Conservation (phyloP, 768 basidiomycete species). For the Leccinum aurantiacum region DNA sequence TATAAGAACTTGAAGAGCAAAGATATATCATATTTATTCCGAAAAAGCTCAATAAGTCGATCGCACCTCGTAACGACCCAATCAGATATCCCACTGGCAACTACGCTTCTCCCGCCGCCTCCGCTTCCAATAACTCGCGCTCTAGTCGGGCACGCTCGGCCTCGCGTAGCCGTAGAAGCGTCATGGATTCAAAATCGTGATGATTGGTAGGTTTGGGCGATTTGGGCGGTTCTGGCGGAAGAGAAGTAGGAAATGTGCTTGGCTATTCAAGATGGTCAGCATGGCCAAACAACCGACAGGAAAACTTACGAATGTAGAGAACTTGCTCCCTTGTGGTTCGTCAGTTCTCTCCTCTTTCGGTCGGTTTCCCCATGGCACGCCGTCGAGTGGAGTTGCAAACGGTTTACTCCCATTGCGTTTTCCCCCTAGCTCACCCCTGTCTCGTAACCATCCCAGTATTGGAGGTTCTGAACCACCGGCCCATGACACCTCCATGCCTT, state of each 20-base stretch:
- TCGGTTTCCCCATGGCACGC: not conserved
- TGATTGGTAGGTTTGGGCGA: conserved; percentile 36
- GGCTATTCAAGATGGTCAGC: conserved; percentile 20
- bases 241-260: conserved; percentile 15
- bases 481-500: conserved; percentile 75
- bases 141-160: conserved; percentile 78
- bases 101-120: conserved; percentile 39
- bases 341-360: not conserved
- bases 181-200: conserved; percentile 77
- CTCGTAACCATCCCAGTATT: conserved; percentile 70
- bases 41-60: conserved; percentile 8
- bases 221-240: conserved; percentile 24
- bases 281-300: not conserved
- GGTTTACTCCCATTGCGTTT: conserved; percentile 1
- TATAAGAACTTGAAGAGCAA: not conserved
- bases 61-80: conserved; percentile 13
- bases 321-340: conserved; percentile 31
- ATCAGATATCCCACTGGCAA: not conserved
- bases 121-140: conserved; percentile 71
- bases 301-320: conserved; percentile 42
- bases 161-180: conserved; percentile 76
- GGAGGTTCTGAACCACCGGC: conserved; percentile 69
- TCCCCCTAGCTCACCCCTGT: conserved; percentile 60
- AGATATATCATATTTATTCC: conserved; percentile 8
- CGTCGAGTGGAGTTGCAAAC: conserved; percentile 28